These are phyloP conservation scores for Selenicereus undatus DNA, from an alignment of 148 eudicot genomes.

Conservation along the genomic window DNA sequence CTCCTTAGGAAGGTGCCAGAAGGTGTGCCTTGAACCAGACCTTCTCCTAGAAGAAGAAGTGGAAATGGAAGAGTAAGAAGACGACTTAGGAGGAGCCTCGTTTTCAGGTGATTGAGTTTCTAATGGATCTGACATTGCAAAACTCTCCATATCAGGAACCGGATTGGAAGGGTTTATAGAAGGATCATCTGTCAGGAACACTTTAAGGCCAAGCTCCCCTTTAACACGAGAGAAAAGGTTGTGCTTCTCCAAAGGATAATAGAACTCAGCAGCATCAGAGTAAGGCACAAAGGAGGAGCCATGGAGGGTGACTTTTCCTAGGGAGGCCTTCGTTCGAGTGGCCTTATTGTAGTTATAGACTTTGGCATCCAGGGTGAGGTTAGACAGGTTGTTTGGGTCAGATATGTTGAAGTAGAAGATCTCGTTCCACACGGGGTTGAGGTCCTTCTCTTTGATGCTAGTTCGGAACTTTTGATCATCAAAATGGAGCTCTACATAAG, in stretches of 20 bases:
- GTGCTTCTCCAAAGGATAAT: slow-evolving; percentile 71
- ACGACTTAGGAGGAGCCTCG: slow-evolving; percentile 16
- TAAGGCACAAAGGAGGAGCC: slow-evolving; percentile 75
- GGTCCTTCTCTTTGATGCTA: slow-evolving; percentile 65
- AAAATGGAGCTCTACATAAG: slow-evolving; percentile 78
- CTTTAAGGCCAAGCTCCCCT: slow-evolving; percentile 85
- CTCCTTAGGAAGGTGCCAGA: slow-evolving; percentile 30
- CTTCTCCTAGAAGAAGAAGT: slow-evolving; percentile 24
- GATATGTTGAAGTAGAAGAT: slow-evolving; percentile 71
- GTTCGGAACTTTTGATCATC: slow-evolving; percentile 68
- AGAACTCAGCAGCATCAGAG: slow-evolving; percentile 61
- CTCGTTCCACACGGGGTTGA: slow-evolving; percentile 79
- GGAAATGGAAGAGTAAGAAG: slow-evolving; percentile 6
- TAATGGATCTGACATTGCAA: not conserved
- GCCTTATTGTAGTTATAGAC: slow-evolving; percentile 45
- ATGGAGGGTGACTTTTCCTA: slow-evolving; percentile 61
- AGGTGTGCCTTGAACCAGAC: slow-evolving; percentile 38
- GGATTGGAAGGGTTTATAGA: slow-evolving; percentile 44
- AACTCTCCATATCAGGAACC: slow-evolving; percentile 35
- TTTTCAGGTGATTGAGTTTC: slow-evolving; percentile 18
- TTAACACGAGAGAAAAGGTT: slow-evolving; percentile 59
- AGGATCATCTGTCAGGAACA: slow-evolving; percentile 58
- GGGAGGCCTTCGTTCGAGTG: slow-evolving; percentile 39
- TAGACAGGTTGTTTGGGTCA: slow-evolving; percentile 49
- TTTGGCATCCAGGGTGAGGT: slow-evolving; percentile 55